Conservation (phyloP, 2,329 filamentous ascomycete genomes). For the Nigrospora sphaerica region DNA sequence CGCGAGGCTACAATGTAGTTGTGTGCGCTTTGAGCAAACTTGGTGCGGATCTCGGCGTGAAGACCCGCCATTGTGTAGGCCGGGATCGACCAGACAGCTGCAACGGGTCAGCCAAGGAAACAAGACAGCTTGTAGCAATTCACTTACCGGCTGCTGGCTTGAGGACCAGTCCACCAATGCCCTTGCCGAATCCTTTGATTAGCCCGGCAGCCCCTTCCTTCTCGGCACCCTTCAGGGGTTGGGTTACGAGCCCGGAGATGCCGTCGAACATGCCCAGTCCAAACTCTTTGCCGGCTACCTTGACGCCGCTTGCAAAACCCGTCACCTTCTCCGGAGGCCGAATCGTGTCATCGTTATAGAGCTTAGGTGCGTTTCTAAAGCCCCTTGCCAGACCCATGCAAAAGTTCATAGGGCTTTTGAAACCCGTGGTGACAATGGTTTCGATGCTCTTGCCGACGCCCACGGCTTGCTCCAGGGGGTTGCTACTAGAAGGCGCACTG, state of each 20-base stretch:
- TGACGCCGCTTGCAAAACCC: constrained; percentile 66
- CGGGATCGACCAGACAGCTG: constrained; percentile 62
- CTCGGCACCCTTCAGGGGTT: constrained; percentile 63
- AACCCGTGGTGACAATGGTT: constrained; percentile 66
- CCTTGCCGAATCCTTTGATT: constrained; percentile 74
- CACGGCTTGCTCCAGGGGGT: constrained; percentile 48
- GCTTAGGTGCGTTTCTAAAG: constrained; percentile 77
- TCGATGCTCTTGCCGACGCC: constrained; percentile 61
- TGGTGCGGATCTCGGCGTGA: constrained; percentile 67
- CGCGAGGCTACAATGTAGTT: constrained; percentile 76
- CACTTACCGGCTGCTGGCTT: constrained; percentile 71
- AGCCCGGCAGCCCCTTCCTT: constrained; percentile 59
- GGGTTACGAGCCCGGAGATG: constrained; percentile 71
- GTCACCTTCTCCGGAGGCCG: constrained; percentile 74
- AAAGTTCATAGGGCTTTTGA: constrained; percentile 80
- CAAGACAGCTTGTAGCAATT: background rate
- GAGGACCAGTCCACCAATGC: constrained; percentile 71
- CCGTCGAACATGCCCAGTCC: constrained; percentile 75
- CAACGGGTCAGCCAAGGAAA: background rate
- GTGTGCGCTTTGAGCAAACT: constrained; percentile 62
- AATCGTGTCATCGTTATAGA: constrained; percentile 81
- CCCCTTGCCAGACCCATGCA: constrained; percentile 76
- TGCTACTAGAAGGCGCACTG: constrained; percentile 3
- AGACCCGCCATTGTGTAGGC: constrained; percentile 80
- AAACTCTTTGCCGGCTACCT: constrained; percentile 72